These are phyloP conservation scores for Tolypocladium paradoxum DNA, from an alignment of 2,329 filamentous ascomycete species.

Conservation along the genomic window DNA sequence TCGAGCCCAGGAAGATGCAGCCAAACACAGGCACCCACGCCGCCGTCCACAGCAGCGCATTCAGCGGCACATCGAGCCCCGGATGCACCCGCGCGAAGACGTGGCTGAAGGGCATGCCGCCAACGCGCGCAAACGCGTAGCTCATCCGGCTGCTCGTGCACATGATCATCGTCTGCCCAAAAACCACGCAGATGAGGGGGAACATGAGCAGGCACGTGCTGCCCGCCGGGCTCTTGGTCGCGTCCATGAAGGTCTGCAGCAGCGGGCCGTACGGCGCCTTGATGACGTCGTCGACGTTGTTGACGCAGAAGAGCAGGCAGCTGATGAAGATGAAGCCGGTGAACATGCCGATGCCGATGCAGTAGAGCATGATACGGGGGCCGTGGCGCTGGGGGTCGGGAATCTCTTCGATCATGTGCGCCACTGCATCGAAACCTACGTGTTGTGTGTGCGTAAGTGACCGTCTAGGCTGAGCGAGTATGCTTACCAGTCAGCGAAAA, in stretches of 20 bases:
- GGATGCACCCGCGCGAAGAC: slow-evolving; percentile 53
- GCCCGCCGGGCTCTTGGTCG: slow-evolving; percentile 51
- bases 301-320: slow-evolving; percentile 53
- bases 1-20: slow-evolving; percentile 57
- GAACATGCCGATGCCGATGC: slow-evolving; percentile 50
- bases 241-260: slow-evolving; percentile 53
- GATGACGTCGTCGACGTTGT: slow-evolving; percentile 47
- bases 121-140: slow-evolving; percentile 54
- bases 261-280: slow-evolving; percentile 45
- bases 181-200: slow-evolving; percentile 53
- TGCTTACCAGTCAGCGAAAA: slow-evolving; percentile 30
- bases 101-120: slow-evolving; percentile 53
- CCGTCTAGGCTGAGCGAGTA: not conserved
- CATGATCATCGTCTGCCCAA: slow-evolving; percentile 54
- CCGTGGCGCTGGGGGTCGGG: slow-evolving; percentile 46
- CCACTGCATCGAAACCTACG: slow-evolving; percentile 35
- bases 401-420: slow-evolving; percentile 47
- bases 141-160: slow-evolving; percentile 57
- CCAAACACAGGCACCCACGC: slow-evolving; percentile 57
- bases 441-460: not conserved
- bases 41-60: slow-evolving; percentile 52
- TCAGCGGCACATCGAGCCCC: slow-evolving; percentile 52
- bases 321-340: slow-evolving; percentile 54
- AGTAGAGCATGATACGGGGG: slow-evolving; percentile 56
- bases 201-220: slow-evolving; percentile 56